Evolutionary conservation across 805 yeast species (phyloP).

Genomic region (Yamadazyma sp.): DNA sequence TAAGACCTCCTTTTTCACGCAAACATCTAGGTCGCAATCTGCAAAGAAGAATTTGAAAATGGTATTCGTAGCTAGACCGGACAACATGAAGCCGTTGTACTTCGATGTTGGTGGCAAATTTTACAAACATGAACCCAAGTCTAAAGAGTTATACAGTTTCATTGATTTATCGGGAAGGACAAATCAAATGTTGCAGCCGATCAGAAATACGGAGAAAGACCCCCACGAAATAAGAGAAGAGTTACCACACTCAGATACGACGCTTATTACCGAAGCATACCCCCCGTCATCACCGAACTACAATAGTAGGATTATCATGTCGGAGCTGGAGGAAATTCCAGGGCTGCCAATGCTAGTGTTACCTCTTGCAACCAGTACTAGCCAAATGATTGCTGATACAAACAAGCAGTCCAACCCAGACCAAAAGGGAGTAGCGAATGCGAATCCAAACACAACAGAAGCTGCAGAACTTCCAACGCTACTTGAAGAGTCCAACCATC

Average conservation of each 20-base stretch:
- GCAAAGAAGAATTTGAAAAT: conserved; percentile 4
- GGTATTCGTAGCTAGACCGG: conserved; percentile 8
- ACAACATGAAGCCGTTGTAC: conserved; percentile 2
- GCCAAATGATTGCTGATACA: conserved; percentile 1
- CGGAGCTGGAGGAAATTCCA: not conserved
- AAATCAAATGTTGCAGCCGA: too few species aligned
- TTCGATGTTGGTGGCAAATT: conserved; percentile 3
- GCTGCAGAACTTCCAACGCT: too few species aligned
- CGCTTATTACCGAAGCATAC: too few species aligned
- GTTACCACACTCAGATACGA: too few species aligned
- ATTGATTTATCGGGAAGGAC: conserved; percentile 1
- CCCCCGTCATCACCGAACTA: conserved; percentile 4
- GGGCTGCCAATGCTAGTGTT: not conserved
- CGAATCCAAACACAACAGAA: not conserved
- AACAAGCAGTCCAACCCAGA: too few species aligned
- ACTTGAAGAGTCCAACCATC: conserved; percentile 3
- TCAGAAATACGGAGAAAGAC: too few species aligned
- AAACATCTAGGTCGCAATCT: not conserved
- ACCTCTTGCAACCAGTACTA: conserved; percentile 10
- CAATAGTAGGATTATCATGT: not conserved
- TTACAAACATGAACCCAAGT: not conserved
- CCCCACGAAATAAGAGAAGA: too few species aligned
- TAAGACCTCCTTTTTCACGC: conserved; percentile 12
- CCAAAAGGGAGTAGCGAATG: not conserved
- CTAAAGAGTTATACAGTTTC: not conserved